These are phyloP conservation scores for Fusarium papillatum DNA, from an alignment of 2,329 filamentous ascomycete genomes.

Conservation along the genomic window DNA sequence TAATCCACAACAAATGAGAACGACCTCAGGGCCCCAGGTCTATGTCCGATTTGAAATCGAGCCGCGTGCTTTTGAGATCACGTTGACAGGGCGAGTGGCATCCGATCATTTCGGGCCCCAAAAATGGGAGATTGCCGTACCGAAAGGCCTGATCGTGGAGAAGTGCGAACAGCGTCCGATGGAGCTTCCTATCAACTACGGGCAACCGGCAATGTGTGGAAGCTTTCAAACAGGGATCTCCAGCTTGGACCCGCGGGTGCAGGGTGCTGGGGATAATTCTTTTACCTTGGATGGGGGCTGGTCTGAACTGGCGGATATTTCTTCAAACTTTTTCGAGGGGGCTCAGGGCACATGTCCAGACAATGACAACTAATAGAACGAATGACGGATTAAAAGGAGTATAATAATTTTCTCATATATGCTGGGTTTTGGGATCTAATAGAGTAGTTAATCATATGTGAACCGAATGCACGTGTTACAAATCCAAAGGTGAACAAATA, in stretches of 20 bases:
- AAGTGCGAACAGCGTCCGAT: background rate
- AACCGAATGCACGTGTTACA: no score
- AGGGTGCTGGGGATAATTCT: background rate
- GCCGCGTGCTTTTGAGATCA: background rate
- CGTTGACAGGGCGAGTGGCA: background rate
- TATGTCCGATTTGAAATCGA: background rate
- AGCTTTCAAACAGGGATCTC: background rate
- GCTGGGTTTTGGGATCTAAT: no score
- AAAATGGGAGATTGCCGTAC: background rate
- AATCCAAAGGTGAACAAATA: background rate
- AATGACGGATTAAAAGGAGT: background rate
- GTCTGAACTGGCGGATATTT: background rate
- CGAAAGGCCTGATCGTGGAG: background rate
- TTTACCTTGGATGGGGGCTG: no score
- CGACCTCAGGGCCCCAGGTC: background rate
- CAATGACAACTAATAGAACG: background rate
- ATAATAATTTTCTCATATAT: background rate
- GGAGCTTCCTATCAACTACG: background rate
- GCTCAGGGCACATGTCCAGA: background rate
- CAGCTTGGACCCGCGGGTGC: background rate
- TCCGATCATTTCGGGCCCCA: no score
- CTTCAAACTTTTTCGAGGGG: background rate
- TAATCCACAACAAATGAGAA: background rate
- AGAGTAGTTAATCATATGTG: no score
- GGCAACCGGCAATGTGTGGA: background rate